Evolutionary conservation across 202 grass and related monocot species (phyloP).

Genomic region (Setaria italica): DNA sequence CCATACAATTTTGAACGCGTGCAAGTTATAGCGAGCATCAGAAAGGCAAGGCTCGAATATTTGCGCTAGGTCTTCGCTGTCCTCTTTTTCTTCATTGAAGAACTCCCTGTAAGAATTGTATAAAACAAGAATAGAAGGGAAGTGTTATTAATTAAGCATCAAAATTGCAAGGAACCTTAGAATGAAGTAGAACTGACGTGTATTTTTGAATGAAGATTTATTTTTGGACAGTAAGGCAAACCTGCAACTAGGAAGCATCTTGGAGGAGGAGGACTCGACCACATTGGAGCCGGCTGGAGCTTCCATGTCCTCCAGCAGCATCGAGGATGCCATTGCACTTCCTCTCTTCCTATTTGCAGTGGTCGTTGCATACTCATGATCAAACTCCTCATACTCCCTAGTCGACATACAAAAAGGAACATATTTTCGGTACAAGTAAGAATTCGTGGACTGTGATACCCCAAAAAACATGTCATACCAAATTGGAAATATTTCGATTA

Average conservation of each 20-base stretch:
- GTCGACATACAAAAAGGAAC: constrained; percentile 2
- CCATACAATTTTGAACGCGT: too few relatives aligned
- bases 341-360: background rate
- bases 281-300: background rate
- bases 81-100: background rate
- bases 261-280: background rate
- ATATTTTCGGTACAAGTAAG: background rate
- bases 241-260: constrained; percentile 37
- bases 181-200: background rate
- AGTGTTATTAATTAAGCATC: background rate
- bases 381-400: background rate
- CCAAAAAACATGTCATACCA: background rate
- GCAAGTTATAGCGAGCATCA: background rate
- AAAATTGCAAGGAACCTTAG: background rate
- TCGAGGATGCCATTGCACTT: background rate
- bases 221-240: background rate
- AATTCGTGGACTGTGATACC: background rate
- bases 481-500: background rate
- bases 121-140: background rate
- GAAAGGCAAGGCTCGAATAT: background rate
- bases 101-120: constrained; percentile 5
- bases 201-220: background rate
- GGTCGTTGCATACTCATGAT: too few relatives aligned
- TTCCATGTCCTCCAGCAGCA: background rate
- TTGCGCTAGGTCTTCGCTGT: background rate